Conservation (phyloP, 768 basidiomycete genomes). For the Leccinum ochraceum region DNA sequence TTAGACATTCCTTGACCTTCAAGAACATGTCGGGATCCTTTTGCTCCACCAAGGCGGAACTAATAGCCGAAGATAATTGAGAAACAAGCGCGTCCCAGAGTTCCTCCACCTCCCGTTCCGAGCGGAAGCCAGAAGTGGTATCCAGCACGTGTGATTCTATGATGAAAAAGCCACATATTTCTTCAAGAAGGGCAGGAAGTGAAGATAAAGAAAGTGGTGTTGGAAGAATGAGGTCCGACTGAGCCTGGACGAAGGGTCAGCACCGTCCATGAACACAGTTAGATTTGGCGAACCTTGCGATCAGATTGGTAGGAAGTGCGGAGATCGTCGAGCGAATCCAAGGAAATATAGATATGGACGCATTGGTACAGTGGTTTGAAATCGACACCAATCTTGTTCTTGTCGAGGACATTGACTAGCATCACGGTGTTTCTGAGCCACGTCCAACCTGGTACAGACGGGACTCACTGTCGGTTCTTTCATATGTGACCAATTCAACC, state of each 20-base stretch:
- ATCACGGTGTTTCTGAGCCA: conserved; percentile 13
- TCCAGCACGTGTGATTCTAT: conserved; percentile 91
- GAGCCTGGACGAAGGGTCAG: conserved; percentile 59
- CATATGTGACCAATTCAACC: conserved; percentile 88
- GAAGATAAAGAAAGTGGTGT: conserved; percentile 63
- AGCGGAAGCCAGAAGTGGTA: conserved; percentile 88
- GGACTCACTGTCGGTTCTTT: conserved; percentile 89
- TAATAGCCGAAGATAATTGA: conserved; percentile 72
- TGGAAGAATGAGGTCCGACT: conserved; percentile 94
- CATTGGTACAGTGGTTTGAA: conserved; percentile 96
- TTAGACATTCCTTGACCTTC: conserved; percentile 77
- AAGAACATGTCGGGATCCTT: conserved; percentile 81
- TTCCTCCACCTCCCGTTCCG: conserved; percentile 87
- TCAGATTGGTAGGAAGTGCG: conserved; percentile 96
- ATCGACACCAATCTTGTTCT: conserved; percentile 84
- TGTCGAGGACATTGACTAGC: conserved; percentile 88
- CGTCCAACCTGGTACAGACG: neutral
- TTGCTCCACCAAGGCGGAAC: conserved; percentile 69
- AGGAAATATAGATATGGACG: conserved; percentile 92
- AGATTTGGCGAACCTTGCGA: conserved; percentile 61
- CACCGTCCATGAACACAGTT: neutral
- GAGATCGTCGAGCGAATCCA: conserved; percentile 89
- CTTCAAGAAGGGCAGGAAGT: conserved; percentile 79
- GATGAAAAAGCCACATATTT: conserved; percentile 97
- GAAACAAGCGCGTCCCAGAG: conserved; percentile 88